A percentile compares a stretch with the other conserved stretches of the same genome.
These are phyloP conservation scores for Phyllostachys edulis DNA, from an alignment of 176 grass and related monocot species.

Conservation along the genomic window DNA sequence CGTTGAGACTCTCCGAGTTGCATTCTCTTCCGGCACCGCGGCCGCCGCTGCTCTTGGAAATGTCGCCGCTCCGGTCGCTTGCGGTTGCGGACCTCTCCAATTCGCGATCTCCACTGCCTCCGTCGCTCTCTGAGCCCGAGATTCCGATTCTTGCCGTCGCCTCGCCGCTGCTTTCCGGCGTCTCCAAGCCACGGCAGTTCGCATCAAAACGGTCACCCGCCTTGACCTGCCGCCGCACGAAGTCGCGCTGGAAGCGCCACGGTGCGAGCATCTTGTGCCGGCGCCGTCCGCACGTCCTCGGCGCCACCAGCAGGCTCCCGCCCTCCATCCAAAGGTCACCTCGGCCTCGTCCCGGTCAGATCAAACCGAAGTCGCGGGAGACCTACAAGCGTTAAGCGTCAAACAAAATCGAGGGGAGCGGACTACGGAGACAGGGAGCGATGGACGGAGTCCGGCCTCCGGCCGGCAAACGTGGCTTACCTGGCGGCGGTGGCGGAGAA, in stretches of 20 bases:
- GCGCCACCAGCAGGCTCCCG: not conserved
- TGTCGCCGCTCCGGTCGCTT: not conserved
- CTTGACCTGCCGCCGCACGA: not conserved
- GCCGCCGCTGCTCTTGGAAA: not conserved
- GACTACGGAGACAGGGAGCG: not conserved
- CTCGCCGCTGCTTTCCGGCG: not conserved
- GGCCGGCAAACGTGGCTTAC: not conserved
- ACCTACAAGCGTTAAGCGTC: constrained; percentile 3
- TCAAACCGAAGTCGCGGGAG: not conserved
- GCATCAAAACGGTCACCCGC: not conserved
- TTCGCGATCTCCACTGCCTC: not conserved
- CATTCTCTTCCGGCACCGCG: not conserved
- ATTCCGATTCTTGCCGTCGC: not conserved
- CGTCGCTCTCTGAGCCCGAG: not conserved
- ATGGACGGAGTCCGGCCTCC: not conserved
- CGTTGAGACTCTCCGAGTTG: not conserved
- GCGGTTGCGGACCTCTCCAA: not conserved
- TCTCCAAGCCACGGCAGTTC: not conserved
- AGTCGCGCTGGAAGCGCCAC: constrained; percentile 25
- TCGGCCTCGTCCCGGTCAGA: not conserved
- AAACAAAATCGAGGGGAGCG: not conserved
- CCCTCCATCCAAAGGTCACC: not conserved
- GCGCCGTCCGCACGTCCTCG: not conserved
- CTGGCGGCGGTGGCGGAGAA: not conserved
- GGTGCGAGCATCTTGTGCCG: constrained; percentile 21